A percentile compares a stretch with the other conserved stretches of the same genome.
These are phyloP conservation scores for Sporothrix mexicana DNA, from an alignment of 2,329 filamentous ascomycete species.

Conservation along the genomic window DNA sequence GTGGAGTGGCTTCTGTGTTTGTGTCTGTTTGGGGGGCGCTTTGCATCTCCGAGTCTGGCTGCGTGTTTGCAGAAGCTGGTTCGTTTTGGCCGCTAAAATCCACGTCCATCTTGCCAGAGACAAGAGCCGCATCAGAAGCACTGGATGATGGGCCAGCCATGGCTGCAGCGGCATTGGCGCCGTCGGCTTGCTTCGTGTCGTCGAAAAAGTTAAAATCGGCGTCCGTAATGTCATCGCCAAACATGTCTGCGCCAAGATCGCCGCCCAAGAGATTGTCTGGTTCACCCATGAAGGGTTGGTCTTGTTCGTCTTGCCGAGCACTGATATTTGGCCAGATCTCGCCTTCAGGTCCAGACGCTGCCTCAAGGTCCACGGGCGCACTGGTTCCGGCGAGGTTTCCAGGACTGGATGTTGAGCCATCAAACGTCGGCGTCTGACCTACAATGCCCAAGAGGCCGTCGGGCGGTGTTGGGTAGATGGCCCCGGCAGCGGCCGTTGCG, in stretches of 20 bases:
- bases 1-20: not conserved
- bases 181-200: conserved; percentile 63
- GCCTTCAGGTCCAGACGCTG: conserved; percentile 38
- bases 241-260: conserved; percentile 72
- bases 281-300: conserved; percentile 53
- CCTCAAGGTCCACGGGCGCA: conserved; percentile 49
- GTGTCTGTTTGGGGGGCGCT: not conserved
- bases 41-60: conserved; percentile 10
- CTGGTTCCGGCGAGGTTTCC: conserved; percentile 49
- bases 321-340: conserved; percentile 53
- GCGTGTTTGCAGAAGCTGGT: not conserved
- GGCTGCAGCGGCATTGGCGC: conserved; percentile 37
- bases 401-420: conserved; percentile 62
- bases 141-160: not conserved
- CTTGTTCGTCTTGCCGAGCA: conserved; percentile 53
- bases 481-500: conserved; percentile 40
- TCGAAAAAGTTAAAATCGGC: conserved; percentile 87
- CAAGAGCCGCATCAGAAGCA: no score
- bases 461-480: conserved; percentile 74
- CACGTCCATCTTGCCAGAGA: conserved; percentile 32
- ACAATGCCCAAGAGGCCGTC: conserved; percentile 64
- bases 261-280: conserved; percentile 69
- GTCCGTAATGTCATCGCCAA: conserved; percentile 79
- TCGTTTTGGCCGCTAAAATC: conserved; percentile 4
- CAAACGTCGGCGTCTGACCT: conserved; percentile 62